Conservation (phyloP, 352 stramenopile species). For the Phytophthora rubi region DNA sequence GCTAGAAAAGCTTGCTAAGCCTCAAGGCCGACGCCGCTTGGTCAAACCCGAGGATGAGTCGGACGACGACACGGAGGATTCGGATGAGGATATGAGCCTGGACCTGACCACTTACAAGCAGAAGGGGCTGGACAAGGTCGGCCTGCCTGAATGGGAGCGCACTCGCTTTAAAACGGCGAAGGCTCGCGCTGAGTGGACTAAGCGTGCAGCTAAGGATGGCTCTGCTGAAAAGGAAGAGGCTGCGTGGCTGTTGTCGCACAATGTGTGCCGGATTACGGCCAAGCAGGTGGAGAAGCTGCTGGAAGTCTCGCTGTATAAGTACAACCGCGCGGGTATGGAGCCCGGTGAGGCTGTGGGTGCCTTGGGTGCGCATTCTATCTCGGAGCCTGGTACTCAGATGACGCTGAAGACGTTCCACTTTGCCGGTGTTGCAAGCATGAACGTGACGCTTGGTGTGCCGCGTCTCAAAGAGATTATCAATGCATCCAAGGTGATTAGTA, state of each 20-base stretch:
- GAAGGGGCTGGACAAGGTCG: constrained; percentile 72
- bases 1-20: constrained; percentile 66
- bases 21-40: constrained; percentile 51
- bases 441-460: constrained; percentile 99
- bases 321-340: constrained; percentile 90
- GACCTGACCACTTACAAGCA: constrained; percentile 68
- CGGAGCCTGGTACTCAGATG: constrained; percentile 96
- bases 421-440: constrained; percentile 99
- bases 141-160: constrained; percentile 61
- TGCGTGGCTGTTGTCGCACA: constrained; percentile 86
- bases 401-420: constrained; percentile 99
- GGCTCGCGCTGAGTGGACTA: constrained; percentile 58
- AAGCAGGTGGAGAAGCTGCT: constrained; percentile 82
- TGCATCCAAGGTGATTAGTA: constrained; percentile 98
- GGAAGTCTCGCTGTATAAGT: constrained; percentile 83
- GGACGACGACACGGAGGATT: constrained; percentile 55
- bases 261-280: constrained; percentile 91
- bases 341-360: constrained; percentile 97
- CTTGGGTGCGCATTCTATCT: constrained; percentile 97
- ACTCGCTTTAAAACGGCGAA: constrained; percentile 62
- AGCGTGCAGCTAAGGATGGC: constrained; percentile 55
- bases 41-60: constrained; percentile 53
- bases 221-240: constrained; percentile 74
- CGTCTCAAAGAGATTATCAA: constrained; percentile 98
- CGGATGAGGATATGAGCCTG: constrained; percentile 53